Evolutionary conservation across 2,329 filamentous ascomycete species (phyloP), one percentile per base, ranked within the genome.

Genomic region (Emmonsia crescens): DNA sequence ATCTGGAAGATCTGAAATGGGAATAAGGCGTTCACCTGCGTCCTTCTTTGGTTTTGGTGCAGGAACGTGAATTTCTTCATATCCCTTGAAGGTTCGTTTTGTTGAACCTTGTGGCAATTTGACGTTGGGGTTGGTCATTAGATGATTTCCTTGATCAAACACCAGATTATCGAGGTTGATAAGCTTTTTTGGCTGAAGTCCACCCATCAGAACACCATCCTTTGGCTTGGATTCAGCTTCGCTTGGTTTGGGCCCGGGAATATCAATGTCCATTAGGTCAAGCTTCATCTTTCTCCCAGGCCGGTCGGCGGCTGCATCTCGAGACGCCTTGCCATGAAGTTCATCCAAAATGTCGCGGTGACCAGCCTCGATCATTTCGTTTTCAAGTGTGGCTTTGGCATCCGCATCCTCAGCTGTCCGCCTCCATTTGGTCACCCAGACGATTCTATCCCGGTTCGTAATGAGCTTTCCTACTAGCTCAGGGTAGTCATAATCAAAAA

Each of bases 61-160:
- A 8, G 94, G 94, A 3, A 99, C 92, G 72, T 99, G 94, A 62
- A 97, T 96, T 72, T 99, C 94, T 75, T 99, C 94, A 68, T 97
- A 99, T 40, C 94, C 94, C 75, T 99, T 99, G 78, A 96, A 96
- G 0, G 89, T 91, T 56, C 91, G 85, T 75, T 97, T 96, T 0
- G 90, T 96, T 1, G 94, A 96, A 12, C 94, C 94, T 72, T 96
- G 91, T 0, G 94, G 94, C 24, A 99, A 82, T 65, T 89, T 88
- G 55, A 99, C 94, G 72, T 91, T 96, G 6, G 91, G 89, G 69
- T 99, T 99, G n/a, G 94, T 97, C 93, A 97, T 99, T 51, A 99
- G 82, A 78, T 99, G 94, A 70, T 97, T 99, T 60, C 94, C 94
- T 76, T 97, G 93, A 68, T 97, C 94, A 72, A 99, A 99, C 46